These are phyloP conservation scores for Thermochaetoides dissita DNA, from an alignment of 2,329 filamentous ascomycete genomes.

Conservation along the genomic window DNA sequence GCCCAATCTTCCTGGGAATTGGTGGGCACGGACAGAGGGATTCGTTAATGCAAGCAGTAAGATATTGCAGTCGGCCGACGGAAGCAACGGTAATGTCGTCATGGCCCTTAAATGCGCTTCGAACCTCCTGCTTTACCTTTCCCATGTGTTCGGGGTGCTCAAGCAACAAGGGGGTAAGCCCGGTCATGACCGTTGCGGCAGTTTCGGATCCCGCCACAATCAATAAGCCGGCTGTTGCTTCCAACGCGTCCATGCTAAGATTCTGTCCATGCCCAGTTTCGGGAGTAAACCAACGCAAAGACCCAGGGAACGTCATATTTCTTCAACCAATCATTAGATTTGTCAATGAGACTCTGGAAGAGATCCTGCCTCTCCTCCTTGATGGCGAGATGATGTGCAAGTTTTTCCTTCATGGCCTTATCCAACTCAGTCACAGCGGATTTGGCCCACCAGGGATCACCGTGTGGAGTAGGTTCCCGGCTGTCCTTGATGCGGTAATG, in stretches of 20 bases:
- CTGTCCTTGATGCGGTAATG: background rate
- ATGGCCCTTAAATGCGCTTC: background rate
- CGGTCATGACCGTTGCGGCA: slow-evolving; percentile 10
- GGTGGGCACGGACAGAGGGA: background rate
- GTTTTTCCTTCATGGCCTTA: background rate
- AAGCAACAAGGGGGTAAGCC: slow-evolving; percentile 18
- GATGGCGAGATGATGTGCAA: slow-evolving; percentile 1
- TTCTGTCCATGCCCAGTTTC: background rate
- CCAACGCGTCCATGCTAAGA: background rate
- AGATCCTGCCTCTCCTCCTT: slow-evolving; percentile 5
- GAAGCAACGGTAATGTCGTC: slow-evolving; percentile 1
- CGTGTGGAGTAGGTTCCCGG: background rate
- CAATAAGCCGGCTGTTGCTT: slow-evolving; percentile 7
- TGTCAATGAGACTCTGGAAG: slow-evolving; percentile 5
- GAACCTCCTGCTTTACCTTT: slow-evolving; percentile 22
- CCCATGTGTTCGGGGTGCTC: slow-evolving; percentile 18
- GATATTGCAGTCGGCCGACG: background rate
- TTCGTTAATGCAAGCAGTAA: background rate
- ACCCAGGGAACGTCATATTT: background rate
- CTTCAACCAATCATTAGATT: slow-evolving; percentile 3
- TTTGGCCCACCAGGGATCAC: background rate
- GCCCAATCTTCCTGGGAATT: background rate
- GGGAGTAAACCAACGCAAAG: too few species aligned
- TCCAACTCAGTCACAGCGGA: background rate
- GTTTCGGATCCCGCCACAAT: slow-evolving; percentile 14